Conservation (phyloP, 2,329 filamentous ascomycete species). For the Arthroderma sp. region DNA sequence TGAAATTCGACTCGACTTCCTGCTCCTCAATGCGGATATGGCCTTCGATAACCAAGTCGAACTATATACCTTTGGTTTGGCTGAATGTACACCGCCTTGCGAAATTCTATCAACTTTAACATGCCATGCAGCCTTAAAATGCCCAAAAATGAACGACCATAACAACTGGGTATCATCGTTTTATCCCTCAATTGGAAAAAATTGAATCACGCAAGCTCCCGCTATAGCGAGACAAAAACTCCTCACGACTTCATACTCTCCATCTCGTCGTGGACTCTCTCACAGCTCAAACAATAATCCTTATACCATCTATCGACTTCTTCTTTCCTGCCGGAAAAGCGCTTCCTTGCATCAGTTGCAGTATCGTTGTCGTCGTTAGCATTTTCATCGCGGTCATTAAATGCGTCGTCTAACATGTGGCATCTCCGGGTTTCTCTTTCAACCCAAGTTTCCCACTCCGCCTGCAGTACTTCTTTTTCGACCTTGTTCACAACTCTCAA, state of each 20-base stretch:
- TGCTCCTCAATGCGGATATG: too few species aligned
- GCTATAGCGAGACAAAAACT: neutral
- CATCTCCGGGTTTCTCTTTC: constrained; percentile 65
- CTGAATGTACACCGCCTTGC: too few species aligned
- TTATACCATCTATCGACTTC: constrained; percentile 44
- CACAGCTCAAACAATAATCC: constrained; percentile 50
- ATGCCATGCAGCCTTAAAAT: too few species aligned
- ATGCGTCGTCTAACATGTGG: constrained; percentile 43
- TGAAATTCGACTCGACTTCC: too few species aligned
- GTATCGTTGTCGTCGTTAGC: constrained; percentile 13
- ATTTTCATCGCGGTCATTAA: constrained; percentile 19
- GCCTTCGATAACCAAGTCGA: too few species aligned
- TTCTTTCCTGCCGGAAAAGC: constrained; percentile 25
- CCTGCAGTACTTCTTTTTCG: constrained; percentile 70
- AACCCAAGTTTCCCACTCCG: constrained; percentile 92
- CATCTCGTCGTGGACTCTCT: constrained; percentile 11
- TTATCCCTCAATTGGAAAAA: too few species aligned
- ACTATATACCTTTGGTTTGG: too few species aligned
- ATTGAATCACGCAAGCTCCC: neutral
- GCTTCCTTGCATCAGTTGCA: constrained; percentile 16
- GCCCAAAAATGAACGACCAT: too few species aligned
- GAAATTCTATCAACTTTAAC: too few species aligned
- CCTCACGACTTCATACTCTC: constrained; percentile 23
- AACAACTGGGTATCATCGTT: too few species aligned
- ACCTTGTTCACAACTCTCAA: constrained; percentile 81